A percentile compares a stretch with the other conserved stretches of the same genome.
These are phyloP conservation scores for Wickerhamomyces queroliae DNA, from an alignment of 805 yeast species.

Conservation along the genomic window DNA sequence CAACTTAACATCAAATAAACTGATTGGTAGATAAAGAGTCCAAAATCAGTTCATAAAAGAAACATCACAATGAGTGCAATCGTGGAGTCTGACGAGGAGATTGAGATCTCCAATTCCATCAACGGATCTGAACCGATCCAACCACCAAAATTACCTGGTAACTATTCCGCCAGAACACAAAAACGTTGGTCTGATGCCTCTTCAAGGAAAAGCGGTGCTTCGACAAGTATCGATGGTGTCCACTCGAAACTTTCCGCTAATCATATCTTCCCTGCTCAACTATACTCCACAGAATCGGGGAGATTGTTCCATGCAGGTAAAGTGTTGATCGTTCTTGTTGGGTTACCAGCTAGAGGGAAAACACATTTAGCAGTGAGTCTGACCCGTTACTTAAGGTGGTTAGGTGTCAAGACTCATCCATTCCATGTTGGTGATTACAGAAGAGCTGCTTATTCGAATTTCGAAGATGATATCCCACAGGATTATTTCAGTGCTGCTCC, in stretches of 20 bases:
- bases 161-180: constrained; percentile 49
- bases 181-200: constrained; percentile 38
- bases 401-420: constrained; percentile 88
- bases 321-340: constrained; percentile 81
- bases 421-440: constrained; percentile 93
- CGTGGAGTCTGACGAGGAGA: constrained; percentile 26
- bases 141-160: constrained; percentile 40
- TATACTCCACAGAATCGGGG: constrained; percentile 90
- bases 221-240: constrained; percentile 46
- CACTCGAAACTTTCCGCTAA: constrained; percentile 56
- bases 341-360: constrained; percentile 94
- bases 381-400: constrained; percentile 90
- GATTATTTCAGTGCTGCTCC: constrained; percentile 65
- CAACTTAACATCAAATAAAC: no score
- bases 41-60: no score
- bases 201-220: constrained; percentile 12
- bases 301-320: constrained; percentile 94
- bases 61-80: constrained; percentile 23
- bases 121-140: constrained; percentile 28
- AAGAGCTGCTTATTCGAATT: constrained; percentile 35
- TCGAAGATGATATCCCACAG: constrained; percentile 47
- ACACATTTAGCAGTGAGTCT: constrained; percentile 88
- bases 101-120: constrained; percentile 11
- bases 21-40: no score
- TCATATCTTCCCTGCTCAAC: constrained; percentile 84